Evolutionary conservation across 768 basidiomycete species (phyloP).

Genomic region (Hypholoma sublateritium): DNA sequence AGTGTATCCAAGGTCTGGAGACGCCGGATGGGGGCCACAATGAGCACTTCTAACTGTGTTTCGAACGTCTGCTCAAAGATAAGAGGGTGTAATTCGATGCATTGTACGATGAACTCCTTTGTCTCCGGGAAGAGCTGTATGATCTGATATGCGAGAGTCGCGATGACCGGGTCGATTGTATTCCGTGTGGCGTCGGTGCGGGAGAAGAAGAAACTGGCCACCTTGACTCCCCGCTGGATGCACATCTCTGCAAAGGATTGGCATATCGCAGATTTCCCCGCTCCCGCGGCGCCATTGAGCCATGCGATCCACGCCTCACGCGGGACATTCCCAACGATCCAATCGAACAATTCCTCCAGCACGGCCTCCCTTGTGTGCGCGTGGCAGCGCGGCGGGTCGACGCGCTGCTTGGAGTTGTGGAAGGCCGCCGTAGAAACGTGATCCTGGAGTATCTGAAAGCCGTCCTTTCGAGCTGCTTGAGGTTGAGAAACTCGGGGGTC

Average conservation of each 20-base stretch:
- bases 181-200: neutral
- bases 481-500: too few relatives aligned
- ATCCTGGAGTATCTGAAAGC: conserved; percentile 5
- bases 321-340: too few relatives aligned
- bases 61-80: conserved; percentile 11
- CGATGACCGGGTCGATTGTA: conserved; percentile 2
- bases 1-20: neutral
- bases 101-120: conserved; percentile 1
- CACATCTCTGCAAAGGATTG: conserved; percentile 16
- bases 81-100: conserved; percentile 9
- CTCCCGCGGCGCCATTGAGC: conserved; percentile 13
- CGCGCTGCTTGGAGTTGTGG: conserved; percentile 13
- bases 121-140: conserved; percentile 6
- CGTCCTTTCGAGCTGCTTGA: neutral
- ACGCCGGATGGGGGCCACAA: conserved; percentile 5
- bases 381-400: conserved; percentile 14
- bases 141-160: conserved; percentile 16
- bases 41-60: conserved; percentile 9
- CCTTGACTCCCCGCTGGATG: neutral
- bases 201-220: too few relatives aligned
- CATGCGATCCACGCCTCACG: too few relatives aligned
- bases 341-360: too few relatives aligned
- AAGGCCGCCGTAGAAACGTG: conserved; percentile 9
- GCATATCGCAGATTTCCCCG: conserved; percentile 17
- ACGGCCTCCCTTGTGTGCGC: too few relatives aligned